phyloP scores from a whole-genome alignment of 2,329 filamentous ascomycete genomes.

The Neopestalotiopsis clavispora region DNA sequence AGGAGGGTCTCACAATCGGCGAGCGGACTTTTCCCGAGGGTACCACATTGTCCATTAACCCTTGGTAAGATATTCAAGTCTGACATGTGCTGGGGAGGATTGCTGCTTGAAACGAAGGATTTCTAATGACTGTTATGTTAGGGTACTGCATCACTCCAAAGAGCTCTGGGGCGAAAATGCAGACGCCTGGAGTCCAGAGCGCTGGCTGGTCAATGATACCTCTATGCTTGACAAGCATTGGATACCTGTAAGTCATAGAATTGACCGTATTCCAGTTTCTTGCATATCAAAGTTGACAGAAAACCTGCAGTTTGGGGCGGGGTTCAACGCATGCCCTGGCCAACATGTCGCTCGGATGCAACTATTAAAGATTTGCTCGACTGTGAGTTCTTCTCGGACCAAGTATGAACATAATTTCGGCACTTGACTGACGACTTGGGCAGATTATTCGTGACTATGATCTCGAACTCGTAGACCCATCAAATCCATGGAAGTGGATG shows the following conservation, averaged over 20 bases:
- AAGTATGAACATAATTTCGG: background rate
- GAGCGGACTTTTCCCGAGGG: conserved; percentile 17
- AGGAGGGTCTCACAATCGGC: conserved; percentile 11
- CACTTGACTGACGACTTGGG: background rate
- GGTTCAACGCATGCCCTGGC: conserved; percentile 12
- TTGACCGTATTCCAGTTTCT: no score
- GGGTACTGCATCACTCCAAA: background rate
- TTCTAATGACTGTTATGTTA: background rate
- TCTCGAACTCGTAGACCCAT: conserved; percentile 12
- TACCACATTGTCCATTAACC: conserved; percentile 13
- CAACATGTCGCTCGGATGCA: conserved; percentile 18
- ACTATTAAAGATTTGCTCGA: conserved; percentile 11
- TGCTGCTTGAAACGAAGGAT: background rate
- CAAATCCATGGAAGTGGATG: conserved; percentile 10
- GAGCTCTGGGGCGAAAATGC: conserved; percentile 17
- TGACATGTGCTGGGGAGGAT: conserved; percentile 14
- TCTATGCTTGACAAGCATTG: conserved; percentile 13
- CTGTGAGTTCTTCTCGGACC: background rate
- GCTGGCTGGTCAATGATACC: conserved; percentile 8
- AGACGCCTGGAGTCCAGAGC: conserved; percentile 12
- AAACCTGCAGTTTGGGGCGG: background rate
- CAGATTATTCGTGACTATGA: conserved; percentile 10
- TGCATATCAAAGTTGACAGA: background rate
- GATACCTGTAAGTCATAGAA: conserved; percentile 7
- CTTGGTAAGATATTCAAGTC: conserved; percentile 19